phyloP scores from a whole-genome alignment of 1,284 basidiomycete genomes.

The Microbotryomycetes sp. region DNA sequence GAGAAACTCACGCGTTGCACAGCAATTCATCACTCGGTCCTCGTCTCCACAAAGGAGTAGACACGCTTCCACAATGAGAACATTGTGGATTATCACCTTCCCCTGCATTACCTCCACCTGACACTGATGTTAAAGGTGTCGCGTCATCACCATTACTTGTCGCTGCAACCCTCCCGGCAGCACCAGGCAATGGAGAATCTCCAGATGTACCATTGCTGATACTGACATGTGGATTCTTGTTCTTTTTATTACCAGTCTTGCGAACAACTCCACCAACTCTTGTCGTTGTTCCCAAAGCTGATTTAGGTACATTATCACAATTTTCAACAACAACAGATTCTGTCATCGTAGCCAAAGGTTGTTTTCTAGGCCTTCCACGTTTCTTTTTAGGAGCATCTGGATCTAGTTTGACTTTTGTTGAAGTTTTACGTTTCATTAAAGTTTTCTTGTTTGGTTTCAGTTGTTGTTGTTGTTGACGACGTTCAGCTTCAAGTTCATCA shows the following conservation, averaged over 20 bases:
- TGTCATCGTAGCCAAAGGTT: not conserved
- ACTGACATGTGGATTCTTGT: conserved; percentile 33
- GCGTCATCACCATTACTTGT: no score
- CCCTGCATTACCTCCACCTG: no score
- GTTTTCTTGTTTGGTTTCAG: not conserved
- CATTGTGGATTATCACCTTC: conserved; percentile 30
- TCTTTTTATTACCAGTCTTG: conserved; percentile 21
- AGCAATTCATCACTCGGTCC: conserved; percentile 33
- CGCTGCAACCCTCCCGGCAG: no score
- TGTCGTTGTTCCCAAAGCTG: not conserved
- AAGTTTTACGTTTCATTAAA: not conserved
- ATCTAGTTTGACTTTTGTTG: not conserved
- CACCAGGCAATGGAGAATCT: no score
- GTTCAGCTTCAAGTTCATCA: not conserved
- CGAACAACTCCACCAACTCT: not conserved
- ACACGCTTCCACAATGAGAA: conserved; percentile 27
- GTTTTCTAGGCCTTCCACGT: not conserved
- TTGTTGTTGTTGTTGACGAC: not conserved
- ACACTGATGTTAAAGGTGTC: no score
- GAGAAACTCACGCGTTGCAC: conserved; percentile 31
- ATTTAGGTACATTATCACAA: no score
- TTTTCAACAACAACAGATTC: not conserved
- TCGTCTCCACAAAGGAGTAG: conserved; percentile 33
- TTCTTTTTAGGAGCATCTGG: not conserved
- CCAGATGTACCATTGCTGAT: no score